Evolutionary conservation across 1,284 basidiomycete genomes (phyloP), one percentile per base, ranked within the genome.

Genomic region (Cryptococcus sp.): DNA sequence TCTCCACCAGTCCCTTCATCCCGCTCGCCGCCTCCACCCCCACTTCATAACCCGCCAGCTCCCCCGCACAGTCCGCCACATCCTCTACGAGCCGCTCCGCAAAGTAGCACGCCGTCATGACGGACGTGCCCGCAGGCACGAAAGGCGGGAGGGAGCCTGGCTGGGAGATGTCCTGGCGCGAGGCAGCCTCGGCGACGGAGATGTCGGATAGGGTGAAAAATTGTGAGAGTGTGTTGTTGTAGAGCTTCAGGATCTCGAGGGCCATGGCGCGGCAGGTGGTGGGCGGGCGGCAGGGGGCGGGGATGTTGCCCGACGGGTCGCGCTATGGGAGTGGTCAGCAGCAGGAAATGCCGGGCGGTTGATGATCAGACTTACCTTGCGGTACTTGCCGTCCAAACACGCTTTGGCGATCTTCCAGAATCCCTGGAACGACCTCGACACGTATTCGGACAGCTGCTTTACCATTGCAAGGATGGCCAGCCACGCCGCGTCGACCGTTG

Each of bases 321-420:
- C 71, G 68, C 69, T 72, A 51, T 7, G 9, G n/a, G 28, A 8
- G 15, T 20, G 20, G 23, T 53, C 35, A 56, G 55, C 46, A 44
- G 13, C 38, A 52, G 35, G 40, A 23, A 33, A 48, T 33, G 35
- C 28, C 38, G n/a, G 36, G 18, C 20, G 9, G 21, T 51, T 15
- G 15, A 24, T 6, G 40, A 39, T 21, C 16, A 28, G 36, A 57
- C 63, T 49, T 56, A 91, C 91, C 81, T 87, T 89, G 72, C 86
- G 87, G 73, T 89, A 92, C 73, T 88, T 90, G 3, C 93, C 94
- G 45, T 96, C 92, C 76, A 93, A 85, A 72, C 94, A 95, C 15
- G 84, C 85, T 75, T 86, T 91, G 1, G 89, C 87, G 44, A 99
- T 89, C 65, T 87, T 87, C 92, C 93, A 97, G 77, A 97, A 98